phyloP scores from a whole-genome alignment of 768 basidiomycete species.

The Leccinum subtestaceum region DNA sequence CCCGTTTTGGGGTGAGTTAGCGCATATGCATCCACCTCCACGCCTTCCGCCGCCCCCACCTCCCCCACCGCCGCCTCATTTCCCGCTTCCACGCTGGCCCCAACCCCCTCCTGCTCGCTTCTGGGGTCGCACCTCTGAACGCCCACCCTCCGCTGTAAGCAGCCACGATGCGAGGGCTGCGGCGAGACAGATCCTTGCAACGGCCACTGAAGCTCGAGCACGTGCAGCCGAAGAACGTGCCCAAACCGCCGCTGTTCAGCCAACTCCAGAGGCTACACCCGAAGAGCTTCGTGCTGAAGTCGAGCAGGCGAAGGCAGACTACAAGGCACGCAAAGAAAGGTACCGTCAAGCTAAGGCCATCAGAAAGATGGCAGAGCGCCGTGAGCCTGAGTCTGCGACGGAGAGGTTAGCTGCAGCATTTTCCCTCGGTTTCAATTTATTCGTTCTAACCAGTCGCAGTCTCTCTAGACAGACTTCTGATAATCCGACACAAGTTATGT shows the following conservation, averaged over 20 bases:
- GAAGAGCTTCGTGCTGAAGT: constrained; percentile 40
- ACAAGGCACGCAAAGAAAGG: constrained; percentile 68
- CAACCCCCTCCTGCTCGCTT: constrained; percentile 23
- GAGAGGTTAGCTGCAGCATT: constrained; percentile 26
- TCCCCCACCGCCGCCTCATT: constrained; percentile 8
- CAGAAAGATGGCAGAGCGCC: constrained; percentile 39
- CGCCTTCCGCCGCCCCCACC: constrained; percentile 21
- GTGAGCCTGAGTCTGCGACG: constrained; percentile 16
- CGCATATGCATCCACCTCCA: constrained; percentile 16
- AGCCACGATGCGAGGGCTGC: constrained; percentile 11
- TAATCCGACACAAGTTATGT: constrained; percentile 10
- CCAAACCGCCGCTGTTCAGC: neutral
- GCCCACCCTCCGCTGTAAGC: neutral
- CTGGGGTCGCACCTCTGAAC: constrained; percentile 14
- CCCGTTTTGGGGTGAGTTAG: constrained; percentile 19
- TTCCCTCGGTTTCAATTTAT: neutral
- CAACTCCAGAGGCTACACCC: constrained; percentile 7
- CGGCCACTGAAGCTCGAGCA: constrained; percentile 16
- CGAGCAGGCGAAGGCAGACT: constrained; percentile 62
- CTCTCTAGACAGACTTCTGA: constrained; percentile 28
- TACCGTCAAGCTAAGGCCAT: constrained; percentile 60
- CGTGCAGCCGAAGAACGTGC: constrained; percentile 6
- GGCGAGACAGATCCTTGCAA: constrained; percentile 15
- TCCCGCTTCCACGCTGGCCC: constrained; percentile 22
- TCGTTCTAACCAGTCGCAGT: constrained; percentile 14